Percentiles rank a stretch among this genome's conserved stretches.
Conservation (phyloP, 331 rosid genomes). For the Spiraea crenata region DNA sequence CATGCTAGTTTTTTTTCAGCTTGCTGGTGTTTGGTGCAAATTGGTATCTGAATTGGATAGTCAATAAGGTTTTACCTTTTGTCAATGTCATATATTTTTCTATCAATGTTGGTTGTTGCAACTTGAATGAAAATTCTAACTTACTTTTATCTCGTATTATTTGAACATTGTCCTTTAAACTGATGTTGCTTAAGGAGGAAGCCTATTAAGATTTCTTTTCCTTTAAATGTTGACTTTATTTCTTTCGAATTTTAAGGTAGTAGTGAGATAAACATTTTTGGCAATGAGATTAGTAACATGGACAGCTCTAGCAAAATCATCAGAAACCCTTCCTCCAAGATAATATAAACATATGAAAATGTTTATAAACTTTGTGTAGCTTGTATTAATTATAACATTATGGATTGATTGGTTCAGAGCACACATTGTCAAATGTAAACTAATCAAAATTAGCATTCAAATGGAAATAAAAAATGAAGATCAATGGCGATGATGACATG, state of each 20-base stretch:
- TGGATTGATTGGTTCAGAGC: slow-evolving; percentile 1
- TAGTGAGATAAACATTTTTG: not conserved
- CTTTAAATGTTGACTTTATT: not conserved
- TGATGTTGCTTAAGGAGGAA: too few species aligned
- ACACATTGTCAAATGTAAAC: not conserved
- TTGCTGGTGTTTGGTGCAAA: too few species aligned
- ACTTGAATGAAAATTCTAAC: too few species aligned
- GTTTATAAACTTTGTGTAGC: slow-evolving; percentile 5
- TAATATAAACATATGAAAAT: slow-evolving; percentile 3
- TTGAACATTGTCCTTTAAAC: too few species aligned
- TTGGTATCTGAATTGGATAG: too few species aligned
- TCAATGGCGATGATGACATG: not conserved
- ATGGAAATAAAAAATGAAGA: not conserved
- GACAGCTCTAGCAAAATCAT: slow-evolving; percentile 14
- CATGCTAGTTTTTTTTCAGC: too few species aligned
- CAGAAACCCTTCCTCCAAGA: slow-evolving; percentile 4
- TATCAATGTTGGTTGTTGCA: too few species aligned
- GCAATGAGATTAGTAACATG: not conserved
- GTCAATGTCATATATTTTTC: too few species aligned
- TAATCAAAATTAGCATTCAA: slow-evolving; percentile 1
- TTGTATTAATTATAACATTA: not conserved
- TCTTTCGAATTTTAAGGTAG: not conserved
- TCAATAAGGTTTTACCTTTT: too few species aligned
- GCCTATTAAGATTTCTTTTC: not conserved
- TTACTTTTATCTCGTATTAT: too few species aligned